These are phyloP conservation scores for Astrothelium subdiscretum DNA, from an alignment of 495 filamentous ascomycete species.

Conservation along the genomic window DNA sequence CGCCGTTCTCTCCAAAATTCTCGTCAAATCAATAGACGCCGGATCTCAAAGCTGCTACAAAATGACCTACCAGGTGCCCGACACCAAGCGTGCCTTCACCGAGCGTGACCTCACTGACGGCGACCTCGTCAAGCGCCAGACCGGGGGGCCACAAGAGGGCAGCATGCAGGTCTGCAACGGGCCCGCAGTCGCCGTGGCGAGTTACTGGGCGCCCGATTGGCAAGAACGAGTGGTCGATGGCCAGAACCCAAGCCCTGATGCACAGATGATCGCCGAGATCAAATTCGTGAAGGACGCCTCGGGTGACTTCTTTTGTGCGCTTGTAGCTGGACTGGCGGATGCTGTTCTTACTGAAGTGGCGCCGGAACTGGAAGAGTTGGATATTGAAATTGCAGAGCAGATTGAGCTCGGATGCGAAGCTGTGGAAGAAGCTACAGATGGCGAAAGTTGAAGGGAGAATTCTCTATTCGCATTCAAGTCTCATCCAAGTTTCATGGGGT, in stretches of 20 bases:
- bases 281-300: background rate
- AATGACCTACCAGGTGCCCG: background rate
- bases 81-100: no score
- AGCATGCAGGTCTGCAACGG: background rate
- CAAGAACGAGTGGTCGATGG: background rate
- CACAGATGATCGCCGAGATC: background rate
- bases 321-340: background rate
- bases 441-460: no score
- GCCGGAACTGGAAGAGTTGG: background rate
- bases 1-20: background rate
- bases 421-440: no score
- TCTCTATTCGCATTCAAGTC: no score
- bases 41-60: background rate
- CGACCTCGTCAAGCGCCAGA: no score
- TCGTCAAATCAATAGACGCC: background rate
- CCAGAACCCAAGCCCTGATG: background rate
- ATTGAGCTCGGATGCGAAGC: no score
- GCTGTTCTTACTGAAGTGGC: background rate
- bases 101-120: no score
- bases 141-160: no score
- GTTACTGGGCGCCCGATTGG: constrained; percentile 1
- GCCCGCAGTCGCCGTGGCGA: background rate
- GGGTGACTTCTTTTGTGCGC: background rate
- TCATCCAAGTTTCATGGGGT: no score
- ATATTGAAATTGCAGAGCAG: background rate